Base-by-base conservation (phyloP, 331 rosid genomes). In the Malus hybrid region DNA sequence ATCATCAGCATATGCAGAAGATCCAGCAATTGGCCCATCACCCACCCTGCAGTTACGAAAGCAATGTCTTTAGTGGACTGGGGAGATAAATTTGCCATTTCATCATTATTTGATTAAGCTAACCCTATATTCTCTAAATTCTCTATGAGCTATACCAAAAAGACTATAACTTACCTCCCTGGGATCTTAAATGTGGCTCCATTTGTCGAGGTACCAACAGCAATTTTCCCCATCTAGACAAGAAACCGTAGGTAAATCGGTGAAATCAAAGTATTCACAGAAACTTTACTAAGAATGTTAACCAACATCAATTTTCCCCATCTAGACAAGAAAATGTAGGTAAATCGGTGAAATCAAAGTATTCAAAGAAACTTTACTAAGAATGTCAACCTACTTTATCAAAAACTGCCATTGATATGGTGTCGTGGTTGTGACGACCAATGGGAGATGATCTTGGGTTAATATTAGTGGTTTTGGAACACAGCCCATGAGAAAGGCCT, bases 121-220 rank as follows among this genome's bases (percentile, higher is more conserved):
- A 64, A 46, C 11, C 52, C 15, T 44, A 39, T 62, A 0, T 75
- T 31, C 31, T 70, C 32, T 0, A 70, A 46, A 20, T 22, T 31
- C 65, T 13, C 20, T 24, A 4, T 60, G 19, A 13, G 29, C 32
- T 50, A 1, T 54, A 54, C 20, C 20, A 54, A 19, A 5, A 54
- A 19, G 20, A 19, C 59, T 54, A 19, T 44, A 83, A 88, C 68
- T 73, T 65, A 92, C 99, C 99, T 92, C 76, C 99, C 99, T 34
- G 99, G 99, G 75, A 94, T 89, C 87, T 94, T 92, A 86, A 87
- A 94, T 61, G 93, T 90, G 71, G 97, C 97, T 42, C 99, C 99
- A 81, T 94, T 90, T 65, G 99, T 94, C 55, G 96, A 94, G 39
- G 99, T 94, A 68, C 97, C 99, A 71, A 90, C 97, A 15, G 97